phyloP scores from a whole-genome alignment of 768 basidiomycete genomes.

The Filobasidium floriforme region DNA sequence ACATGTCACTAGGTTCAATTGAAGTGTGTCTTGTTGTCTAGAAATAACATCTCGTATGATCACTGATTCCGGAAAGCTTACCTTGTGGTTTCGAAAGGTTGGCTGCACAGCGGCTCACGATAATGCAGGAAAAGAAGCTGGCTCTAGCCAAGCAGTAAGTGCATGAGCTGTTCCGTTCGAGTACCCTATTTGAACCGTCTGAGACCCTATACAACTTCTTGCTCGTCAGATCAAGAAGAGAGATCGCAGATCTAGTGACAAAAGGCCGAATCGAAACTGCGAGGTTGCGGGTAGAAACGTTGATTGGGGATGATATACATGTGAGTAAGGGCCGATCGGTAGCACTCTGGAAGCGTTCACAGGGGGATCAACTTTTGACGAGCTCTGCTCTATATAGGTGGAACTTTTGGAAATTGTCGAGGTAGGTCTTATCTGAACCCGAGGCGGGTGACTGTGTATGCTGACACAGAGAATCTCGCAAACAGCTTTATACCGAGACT shows the following conservation, averaged over 20 bases:
- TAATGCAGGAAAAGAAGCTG: constrained; percentile 71
- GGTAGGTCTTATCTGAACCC: constrained; percentile 24
- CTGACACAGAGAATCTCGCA: neutral
- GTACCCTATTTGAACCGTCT: neutral
- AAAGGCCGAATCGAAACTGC: constrained; percentile 52
- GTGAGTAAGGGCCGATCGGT: constrained; percentile 9
- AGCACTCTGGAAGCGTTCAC: too few relatives aligned
- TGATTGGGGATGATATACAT: constrained; percentile 35
- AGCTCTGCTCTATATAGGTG: constrained; percentile 63
- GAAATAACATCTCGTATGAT: neutral
- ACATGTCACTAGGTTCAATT: neutral
- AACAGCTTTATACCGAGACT: constrained; percentile 77
- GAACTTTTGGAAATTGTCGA: constrained; percentile 88
- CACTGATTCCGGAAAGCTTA: neutral
- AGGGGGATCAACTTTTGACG: constrained; percentile 50
- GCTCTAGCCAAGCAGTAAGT: constrained; percentile 76
- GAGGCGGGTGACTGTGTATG: too few relatives aligned
- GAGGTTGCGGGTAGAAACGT: constrained; percentile 37
- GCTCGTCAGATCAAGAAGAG: constrained; percentile 31
- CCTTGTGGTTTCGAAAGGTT: constrained; percentile 50
- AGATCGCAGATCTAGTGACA: constrained; percentile 44
- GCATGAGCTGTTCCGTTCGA: constrained; percentile 52
- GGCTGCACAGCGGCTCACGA: constrained; percentile 75
- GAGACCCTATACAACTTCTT: constrained; percentile 28
- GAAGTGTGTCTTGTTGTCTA: neutral